These are phyloP conservation scores for Nitzschia inconspicua DNA, from an alignment of 108 stramenopile genomes.

Conservation along the genomic window DNA sequence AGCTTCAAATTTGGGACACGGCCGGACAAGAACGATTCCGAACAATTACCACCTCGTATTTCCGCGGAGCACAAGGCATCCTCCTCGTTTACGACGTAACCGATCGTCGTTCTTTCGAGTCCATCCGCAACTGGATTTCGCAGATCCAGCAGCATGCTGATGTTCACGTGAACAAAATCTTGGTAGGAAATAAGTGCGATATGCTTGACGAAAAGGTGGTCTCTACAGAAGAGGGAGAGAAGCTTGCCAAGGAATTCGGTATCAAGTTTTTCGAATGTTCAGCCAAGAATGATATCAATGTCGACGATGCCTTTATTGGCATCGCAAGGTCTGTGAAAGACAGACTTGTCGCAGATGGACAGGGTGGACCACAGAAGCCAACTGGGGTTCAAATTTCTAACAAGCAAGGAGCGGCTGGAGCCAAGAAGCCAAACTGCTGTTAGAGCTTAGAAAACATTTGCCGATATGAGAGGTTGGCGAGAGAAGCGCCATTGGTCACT, in stretches of 20 bases:
- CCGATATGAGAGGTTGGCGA: too few species aligned
- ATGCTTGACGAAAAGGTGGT: constrained; percentile 94
- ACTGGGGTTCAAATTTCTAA: constrained; percentile 13
- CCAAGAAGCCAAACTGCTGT: constrained; percentile 30
- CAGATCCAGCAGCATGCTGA: constrained; percentile 98
- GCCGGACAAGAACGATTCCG: constrained; percentile 94
- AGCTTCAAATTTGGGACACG: constrained; percentile 96
- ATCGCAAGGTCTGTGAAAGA: constrained; percentile 86
- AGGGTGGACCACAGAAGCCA: constrained; percentile 56
- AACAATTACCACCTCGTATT: constrained; percentile 95
- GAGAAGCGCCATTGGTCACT: too few species aligned
- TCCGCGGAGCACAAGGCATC: constrained; percentile 97
- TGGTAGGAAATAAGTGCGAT: constrained; percentile 99
- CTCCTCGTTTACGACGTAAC: constrained; percentile 99
- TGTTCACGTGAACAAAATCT: constrained; percentile 94
- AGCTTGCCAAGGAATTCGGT: constrained; percentile 91
- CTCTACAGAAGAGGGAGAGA: constrained; percentile 90
- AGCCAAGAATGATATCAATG: constrained; percentile 94
- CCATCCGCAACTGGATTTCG: constrained; percentile 96
- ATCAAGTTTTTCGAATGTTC: constrained; percentile 97
- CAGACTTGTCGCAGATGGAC: constrained; percentile 75
- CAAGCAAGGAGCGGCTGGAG: background rate
- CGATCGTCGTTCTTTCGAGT: constrained; percentile 96
- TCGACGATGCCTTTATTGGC: constrained; percentile 83
- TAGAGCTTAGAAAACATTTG: too few species aligned